Conservation (phyloP, 2,329 filamentous ascomycete species). For the Amesomyces nigricolor region DNA sequence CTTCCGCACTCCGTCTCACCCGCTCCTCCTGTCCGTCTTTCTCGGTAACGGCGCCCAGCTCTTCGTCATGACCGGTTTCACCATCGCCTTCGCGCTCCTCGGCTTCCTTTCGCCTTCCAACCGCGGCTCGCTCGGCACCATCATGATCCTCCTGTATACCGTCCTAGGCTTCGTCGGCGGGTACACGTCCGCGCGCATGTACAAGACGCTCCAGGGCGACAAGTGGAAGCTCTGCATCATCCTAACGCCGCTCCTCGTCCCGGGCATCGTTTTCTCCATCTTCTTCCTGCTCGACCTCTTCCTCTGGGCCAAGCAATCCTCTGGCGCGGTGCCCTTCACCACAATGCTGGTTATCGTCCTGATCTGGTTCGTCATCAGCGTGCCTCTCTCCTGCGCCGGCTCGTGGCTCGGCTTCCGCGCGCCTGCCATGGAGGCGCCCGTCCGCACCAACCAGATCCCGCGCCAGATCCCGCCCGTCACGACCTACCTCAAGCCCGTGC, state of each 20-base stretch:
- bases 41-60: conserved; percentile 92
- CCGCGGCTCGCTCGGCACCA: conserved; percentile 85
- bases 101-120: conserved; percentile 95
- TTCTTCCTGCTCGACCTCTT: conserved; percentile 97
- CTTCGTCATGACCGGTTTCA: conserved; percentile 95
- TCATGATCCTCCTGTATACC: conserved; percentile 90
- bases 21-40: conserved; percentile 78
- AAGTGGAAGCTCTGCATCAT: conserved; percentile 92
- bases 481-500: conserved; percentile 78
- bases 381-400: conserved; percentile 82
- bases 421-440: conserved; percentile 65
- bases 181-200: conserved; percentile 82
- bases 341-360: conserved; percentile 91
- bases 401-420: conserved; percentile 91
- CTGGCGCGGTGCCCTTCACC: conserved; percentile 89
- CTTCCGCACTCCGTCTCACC: conserved; percentile 79
- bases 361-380: conserved; percentile 96
- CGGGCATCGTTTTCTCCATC: conserved; percentile 73
- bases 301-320: conserved; percentile 88
- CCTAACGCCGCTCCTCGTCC: conserved; percentile 79
- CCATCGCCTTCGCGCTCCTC: conserved; percentile 86
- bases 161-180: conserved; percentile 88
- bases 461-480: conserved; percentile 84
- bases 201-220: conserved; percentile 90
- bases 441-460: conserved; percentile 95